Base-by-base conservation (phyloP, 306 rosid genomes). In the Rosa persica region DNA sequence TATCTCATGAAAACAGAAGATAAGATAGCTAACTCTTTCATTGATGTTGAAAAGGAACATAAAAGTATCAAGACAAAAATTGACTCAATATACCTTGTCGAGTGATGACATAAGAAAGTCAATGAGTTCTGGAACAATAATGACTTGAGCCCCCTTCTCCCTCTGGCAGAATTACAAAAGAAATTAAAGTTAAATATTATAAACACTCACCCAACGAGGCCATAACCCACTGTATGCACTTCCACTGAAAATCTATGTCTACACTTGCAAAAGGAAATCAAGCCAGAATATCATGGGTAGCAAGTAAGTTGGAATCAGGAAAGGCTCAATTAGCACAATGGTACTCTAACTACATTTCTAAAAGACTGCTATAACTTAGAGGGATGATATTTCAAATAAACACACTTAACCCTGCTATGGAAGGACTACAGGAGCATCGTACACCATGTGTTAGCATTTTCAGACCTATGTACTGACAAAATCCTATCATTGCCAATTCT, bases 91-190 rank as follows among this genome's bases (percentile, higher is more conserved):
- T 61, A 92, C 98, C 98, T 92, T 90, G 84, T 86, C 90, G 39
- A 94, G 86, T 19, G 97, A 77, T 61, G 91, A 69, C 77, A 76
- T 86, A 23, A 94, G 86, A 83, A 85, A 92, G 71, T 94, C 97
- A 67, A 85, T 88, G 8, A 94, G 98, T 77, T 94, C 98, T 19
- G 97, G 92, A 76, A 86, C 98, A 86, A 92, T 60, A 38, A 94
- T 78, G 57, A 92, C 77, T 72, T 92, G 97, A 77, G 98, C 98
- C 72, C 97, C 96, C 76, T 75, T 91, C 70, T 92, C 96, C 70
- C 96, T 97, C 98, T 94, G 81, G 76, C 40, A 81, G 67, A 48
- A 64, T 47, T 43, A 22, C 40, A 51, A 23, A 48, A 48, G 13
- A 62, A 48, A 73, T 64, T 25, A 69, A 76, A 11, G 12, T 44